These are phyloP conservation scores for Endogone sp. DNA, from an alignment of 192 early-diverging fungal genomes.

Conservation along the genomic window DNA sequence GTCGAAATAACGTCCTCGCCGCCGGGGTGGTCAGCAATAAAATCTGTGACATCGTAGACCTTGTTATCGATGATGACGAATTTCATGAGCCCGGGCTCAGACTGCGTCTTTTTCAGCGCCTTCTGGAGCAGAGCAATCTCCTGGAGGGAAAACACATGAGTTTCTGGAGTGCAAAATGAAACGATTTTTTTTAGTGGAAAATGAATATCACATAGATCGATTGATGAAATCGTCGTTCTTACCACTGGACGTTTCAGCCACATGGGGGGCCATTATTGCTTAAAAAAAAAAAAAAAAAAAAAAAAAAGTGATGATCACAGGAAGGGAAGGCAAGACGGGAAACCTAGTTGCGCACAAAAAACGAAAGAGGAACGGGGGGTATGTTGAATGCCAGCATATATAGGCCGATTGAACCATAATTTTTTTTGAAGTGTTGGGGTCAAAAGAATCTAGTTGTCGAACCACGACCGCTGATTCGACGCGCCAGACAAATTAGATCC, in stretches of 20 bases:
- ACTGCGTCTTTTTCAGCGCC: constrained; percentile 24
- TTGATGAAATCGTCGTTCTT: neutral
- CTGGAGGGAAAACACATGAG: constrained; percentile 17
- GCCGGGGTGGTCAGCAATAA: constrained; percentile 73
- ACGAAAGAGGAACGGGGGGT: too few relatives aligned
- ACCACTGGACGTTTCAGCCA: neutral
- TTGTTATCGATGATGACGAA: constrained; percentile 74
- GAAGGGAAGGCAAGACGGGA: neutral
- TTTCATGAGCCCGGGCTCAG: constrained; percentile 28
- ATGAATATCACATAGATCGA: too few relatives aligned
- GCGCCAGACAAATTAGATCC: too few relatives aligned
- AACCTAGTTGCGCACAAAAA: neutral
- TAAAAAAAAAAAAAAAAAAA: too few relatives aligned
- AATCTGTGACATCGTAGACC: constrained; percentile 77
- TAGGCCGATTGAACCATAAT: too few relatives aligned
- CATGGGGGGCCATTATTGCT: neutral
- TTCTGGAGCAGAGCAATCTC: constrained; percentile 12
- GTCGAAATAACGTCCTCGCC: constrained; percentile 66
- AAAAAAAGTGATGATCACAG: neutral
- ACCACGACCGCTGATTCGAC: too few relatives aligned
- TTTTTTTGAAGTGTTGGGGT: too few relatives aligned
- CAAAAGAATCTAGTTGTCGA: too few relatives aligned
- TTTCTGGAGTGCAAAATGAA: constrained; percentile 1
- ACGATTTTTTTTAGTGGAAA: too few relatives aligned
- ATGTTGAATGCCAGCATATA: too few relatives aligned